These are phyloP conservation scores for Leccinum pallidistipes DNA, from an alignment of 1,284 basidiomycete genomes.

Conservation along the genomic window DNA sequence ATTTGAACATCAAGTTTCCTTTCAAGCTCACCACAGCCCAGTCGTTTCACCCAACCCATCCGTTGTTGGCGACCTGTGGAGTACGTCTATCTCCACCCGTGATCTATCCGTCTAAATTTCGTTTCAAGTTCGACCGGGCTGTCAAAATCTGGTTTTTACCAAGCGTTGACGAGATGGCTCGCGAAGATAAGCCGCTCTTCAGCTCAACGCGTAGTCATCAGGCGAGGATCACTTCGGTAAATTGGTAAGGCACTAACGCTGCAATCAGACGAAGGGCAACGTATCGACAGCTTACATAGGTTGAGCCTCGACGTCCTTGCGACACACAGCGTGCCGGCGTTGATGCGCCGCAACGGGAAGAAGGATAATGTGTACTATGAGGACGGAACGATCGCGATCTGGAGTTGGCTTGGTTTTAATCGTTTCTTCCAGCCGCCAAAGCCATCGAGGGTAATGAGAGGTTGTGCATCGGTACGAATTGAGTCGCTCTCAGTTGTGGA, in stretches of 20 bases:
- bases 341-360: slow-evolving; percentile 44
- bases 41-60: slow-evolving; percentile 64
- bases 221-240: slow-evolving; percentile 60
- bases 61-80: slow-evolving; percentile 72
- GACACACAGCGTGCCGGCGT: slow-evolving; percentile 59
- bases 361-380: slow-evolving; percentile 38
- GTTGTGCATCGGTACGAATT: slow-evolving; percentile 57
- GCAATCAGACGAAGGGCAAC: neutral
- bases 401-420: slow-evolving; percentile 65
- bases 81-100: slow-evolving; percentile 40
- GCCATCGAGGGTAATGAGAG: slow-evolving; percentile 46
- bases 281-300: slow-evolving; percentile 40
- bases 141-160: slow-evolving; percentile 70
- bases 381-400: slow-evolving; percentile 56
- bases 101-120: slow-evolving; percentile 7
- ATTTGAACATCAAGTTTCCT: neutral
- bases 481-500: slow-evolving; percentile 1
- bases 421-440: slow-evolving; percentile 57
- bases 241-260: slow-evolving; percentile 45
- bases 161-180: slow-evolving; percentile 39
- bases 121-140: slow-evolving; percentile 59
- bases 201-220: slow-evolving; percentile 63
- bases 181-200: slow-evolving; percentile 75
- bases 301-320: slow-evolving; percentile 57
- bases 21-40: slow-evolving; percentile 28